Evolutionary conservation across 495 filamentous ascomycete species (phyloP).

Genomic region (Aspergillus incahuasiensis): DNA sequence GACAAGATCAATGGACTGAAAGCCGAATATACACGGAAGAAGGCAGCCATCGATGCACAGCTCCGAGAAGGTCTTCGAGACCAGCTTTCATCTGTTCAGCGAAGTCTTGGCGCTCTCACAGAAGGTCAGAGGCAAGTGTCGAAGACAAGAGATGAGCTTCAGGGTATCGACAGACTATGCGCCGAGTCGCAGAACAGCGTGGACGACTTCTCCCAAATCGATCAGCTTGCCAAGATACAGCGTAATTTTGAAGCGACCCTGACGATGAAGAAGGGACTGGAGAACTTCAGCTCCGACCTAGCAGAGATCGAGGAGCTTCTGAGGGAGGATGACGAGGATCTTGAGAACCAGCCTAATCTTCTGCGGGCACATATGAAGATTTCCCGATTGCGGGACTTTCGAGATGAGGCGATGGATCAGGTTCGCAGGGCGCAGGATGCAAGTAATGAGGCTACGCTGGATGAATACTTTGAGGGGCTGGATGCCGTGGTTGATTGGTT

Average conservation of each 20-base stretch:
- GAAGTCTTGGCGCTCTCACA: conserved; percentile 77
- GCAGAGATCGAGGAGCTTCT: conserved; percentile 69
- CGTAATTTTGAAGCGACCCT: conserved; percentile 89
- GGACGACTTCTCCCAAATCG: conserved; percentile 93
- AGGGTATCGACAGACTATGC: conserved; percentile 96
- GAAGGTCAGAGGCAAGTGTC: conserved; percentile 85
- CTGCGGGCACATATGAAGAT: conserved; percentile 85
- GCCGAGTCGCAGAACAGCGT: conserved; percentile 95
- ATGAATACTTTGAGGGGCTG: conserved; percentile 82
- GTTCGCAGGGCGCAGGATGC: conserved; percentile 68
- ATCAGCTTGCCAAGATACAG: conserved; percentile 87
- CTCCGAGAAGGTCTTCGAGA: conserved; percentile 81
- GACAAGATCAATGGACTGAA: conserved; percentile 91
- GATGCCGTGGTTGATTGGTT: conserved; percentile 89
- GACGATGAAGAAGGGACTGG: conserved; percentile 83
- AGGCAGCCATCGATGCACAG: conserved; percentile 81
- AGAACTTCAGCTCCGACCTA: conserved; percentile 75
- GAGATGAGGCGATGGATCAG: conserved; percentile 94
- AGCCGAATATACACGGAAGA: conserved; percentile 92
- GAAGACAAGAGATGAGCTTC: conserved; percentile 93
- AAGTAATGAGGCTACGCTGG: conserved; percentile 71
- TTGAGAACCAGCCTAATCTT: conserved; percentile 89
- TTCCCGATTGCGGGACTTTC: conserved; percentile 84
- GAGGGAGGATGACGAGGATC: conserved; percentile 73
- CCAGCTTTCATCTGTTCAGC: conserved; percentile 87